A percentile compares a stretch with the other conserved stretches of the same genome.
phyloP scores from a whole-genome alignment of 2,329 filamentous ascomycete species.

The Thielaviopsis euricoi region DNA sequence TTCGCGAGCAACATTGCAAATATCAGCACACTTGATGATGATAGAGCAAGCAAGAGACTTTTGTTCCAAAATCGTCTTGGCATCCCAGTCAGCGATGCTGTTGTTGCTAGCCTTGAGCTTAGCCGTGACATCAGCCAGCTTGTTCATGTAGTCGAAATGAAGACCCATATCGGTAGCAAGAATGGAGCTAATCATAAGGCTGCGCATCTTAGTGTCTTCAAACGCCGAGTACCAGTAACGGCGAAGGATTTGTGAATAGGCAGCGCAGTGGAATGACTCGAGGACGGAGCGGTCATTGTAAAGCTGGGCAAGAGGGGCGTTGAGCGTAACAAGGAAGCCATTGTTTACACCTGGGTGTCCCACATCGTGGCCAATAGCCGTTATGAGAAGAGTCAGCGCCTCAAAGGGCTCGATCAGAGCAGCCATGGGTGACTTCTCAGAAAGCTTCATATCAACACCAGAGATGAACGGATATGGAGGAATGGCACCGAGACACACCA shows the following conservation, averaged over 20 bases:
- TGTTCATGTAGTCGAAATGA: conserved; percentile 93
- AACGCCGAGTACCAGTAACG: conserved; percentile 81
- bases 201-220: conserved; percentile 61
- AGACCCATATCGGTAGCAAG: conserved; percentile 93
- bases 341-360: conserved; percentile 98
- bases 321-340: conserved; percentile 80
- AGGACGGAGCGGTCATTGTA: conserved; percentile 96
- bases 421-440: conserved; percentile 48
- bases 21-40: conserved; percentile 94
- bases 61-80: conserved; percentile 57
- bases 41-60: conserved; percentile 73
- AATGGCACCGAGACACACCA: conserved; percentile 62
- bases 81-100: conserved; percentile 57
- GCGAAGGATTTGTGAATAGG: conserved; percentile 87
- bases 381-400: conserved; percentile 73
- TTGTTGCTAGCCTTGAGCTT: conserved; percentile 50
- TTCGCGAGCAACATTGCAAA: conserved; percentile 87
- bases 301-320: conserved; percentile 80
- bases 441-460: conserved; percentile 16
- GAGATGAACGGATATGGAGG: conserved; percentile 40
- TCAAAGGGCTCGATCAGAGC: conserved; percentile 71
- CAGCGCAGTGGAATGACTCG: conserved; percentile 93
- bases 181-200: conserved; percentile 93
- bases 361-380: conserved; percentile 95
- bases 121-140: conserved; percentile 63